Evolutionary conservation across 139 green algal species (phyloP).

Genomic region (Edaphochlamys debaryana): DNA sequence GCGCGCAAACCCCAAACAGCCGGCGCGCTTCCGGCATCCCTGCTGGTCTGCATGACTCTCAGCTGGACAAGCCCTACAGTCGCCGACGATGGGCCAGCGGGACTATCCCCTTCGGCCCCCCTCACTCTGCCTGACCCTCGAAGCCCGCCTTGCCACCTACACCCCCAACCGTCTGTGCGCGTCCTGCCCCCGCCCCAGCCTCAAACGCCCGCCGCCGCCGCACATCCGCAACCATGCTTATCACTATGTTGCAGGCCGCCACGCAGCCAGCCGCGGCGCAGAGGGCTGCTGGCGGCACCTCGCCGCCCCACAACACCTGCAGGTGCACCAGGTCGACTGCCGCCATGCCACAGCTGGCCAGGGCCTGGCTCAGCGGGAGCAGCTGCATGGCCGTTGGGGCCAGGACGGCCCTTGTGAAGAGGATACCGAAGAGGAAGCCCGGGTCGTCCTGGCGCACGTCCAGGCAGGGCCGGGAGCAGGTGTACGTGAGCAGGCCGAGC

Average conservation of each 20-base stretch:
- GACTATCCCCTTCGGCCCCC: no score
- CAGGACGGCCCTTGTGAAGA: not conserved
- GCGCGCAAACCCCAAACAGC: no score
- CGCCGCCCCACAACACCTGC: not conserved
- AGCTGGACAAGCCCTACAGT: no score
- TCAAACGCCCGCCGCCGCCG: no score
- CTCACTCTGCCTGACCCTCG: no score
- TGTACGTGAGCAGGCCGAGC: not conserved
- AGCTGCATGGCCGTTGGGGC: not conserved
- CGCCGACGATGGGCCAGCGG: no score
- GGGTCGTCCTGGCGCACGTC: not conserved
- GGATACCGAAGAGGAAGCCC: not conserved
- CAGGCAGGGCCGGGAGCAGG: not conserved
- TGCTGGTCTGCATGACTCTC: no score
- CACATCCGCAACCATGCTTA: not conserved
- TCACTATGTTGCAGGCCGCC: not conserved
- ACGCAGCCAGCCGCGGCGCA: not conserved
- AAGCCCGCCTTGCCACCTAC: no score
- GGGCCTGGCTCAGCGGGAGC: not conserved
- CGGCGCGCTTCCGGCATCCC: no score
- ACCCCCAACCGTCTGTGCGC: no score
- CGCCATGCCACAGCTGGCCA: not conserved
- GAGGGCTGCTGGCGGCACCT: not conserved
- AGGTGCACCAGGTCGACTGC: not conserved
- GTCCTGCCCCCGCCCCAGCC: no score